phyloP scores from a whole-genome alignment of 805 yeast genomes.

The Metschnikowia gruessii region DNA sequence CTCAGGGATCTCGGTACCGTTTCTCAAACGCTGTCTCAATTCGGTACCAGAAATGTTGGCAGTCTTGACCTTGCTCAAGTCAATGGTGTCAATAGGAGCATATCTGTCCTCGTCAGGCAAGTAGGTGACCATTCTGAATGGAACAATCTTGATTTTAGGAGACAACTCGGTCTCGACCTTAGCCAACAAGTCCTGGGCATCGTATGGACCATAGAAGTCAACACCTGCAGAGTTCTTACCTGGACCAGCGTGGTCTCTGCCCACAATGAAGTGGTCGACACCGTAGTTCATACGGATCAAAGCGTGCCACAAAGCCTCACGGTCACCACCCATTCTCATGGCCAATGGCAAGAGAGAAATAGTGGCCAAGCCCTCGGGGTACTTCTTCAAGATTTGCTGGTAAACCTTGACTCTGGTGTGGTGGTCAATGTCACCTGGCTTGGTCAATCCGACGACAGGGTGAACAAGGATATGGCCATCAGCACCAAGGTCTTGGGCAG shows the following conservation, averaged over 20 bases:
- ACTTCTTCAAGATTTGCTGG: slow-evolving; percentile 86
- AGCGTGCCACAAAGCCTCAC: slow-evolving; percentile 98
- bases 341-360: slow-evolving; percentile 88
- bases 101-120: slow-evolving; percentile 93
- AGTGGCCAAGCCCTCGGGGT: slow-evolving; percentile 92
- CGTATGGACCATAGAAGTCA: slow-evolving; percentile 96
- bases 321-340: slow-evolving; percentile 99
- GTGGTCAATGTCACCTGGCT: slow-evolving; percentile 97
- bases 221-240: slow-evolving; percentile 84
- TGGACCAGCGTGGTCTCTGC: slow-evolving; percentile 98
- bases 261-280: slow-evolving; percentile 95
- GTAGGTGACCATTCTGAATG: slow-evolving; percentile 95
- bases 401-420: slow-evolving; percentile 96
- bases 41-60: slow-evolving; percentile 94
- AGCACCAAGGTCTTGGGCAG: slow-evolving; percentile 89
- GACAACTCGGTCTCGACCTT: slow-evolving; percentile 72
- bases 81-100: slow-evolving; percentile 91
- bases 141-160: slow-evolving; percentile 73
- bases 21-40: slow-evolving; percentile 79
- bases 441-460: slow-evolving; percentile 95
- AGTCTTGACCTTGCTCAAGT: slow-evolving; percentile 67
- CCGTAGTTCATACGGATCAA: slow-evolving; percentile 95
- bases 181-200: slow-evolving; percentile 87
- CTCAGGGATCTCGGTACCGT: slow-evolving; percentile 86
- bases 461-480: slow-evolving; percentile 76